These are phyloP conservation scores for Apophysomyces elegans DNA, from an alignment of 371 early-diverging fungal species.

Conservation along the genomic window DNA sequence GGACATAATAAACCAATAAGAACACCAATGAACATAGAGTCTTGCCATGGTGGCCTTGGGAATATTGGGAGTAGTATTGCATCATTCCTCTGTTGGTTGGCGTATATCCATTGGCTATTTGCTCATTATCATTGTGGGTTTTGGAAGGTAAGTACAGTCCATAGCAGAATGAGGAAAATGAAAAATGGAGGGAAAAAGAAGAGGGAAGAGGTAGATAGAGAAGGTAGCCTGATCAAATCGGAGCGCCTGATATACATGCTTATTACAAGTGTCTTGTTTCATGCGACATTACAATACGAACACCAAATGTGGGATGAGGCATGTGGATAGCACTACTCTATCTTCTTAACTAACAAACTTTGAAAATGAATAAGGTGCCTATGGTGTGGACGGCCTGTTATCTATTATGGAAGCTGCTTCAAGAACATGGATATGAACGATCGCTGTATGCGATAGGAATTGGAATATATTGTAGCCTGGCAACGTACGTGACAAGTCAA, in stretches of 20 bases:
- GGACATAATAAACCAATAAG: not conserved
- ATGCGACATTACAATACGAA: conserved; percentile 44
- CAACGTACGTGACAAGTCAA: conserved; percentile 44
- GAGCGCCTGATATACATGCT: not conserved
- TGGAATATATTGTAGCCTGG: conserved; percentile 37
- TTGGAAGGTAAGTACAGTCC: conserved; percentile 38
- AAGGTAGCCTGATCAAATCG: not conserved
- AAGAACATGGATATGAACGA: conserved; percentile 33
- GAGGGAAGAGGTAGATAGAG: too few species aligned
- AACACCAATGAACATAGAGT: conserved; percentile 24
- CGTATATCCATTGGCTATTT: conserved; percentile 40
- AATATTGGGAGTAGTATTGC: conserved; percentile 32
- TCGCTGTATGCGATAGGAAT: conserved; percentile 21
- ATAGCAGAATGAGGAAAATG: too few species aligned
- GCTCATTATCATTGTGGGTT: conserved; percentile 46
- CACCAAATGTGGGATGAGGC: conserved; percentile 58
- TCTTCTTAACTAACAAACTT: not conserved
- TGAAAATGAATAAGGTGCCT: conserved; percentile 28
- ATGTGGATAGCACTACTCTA: conserved; percentile 5
- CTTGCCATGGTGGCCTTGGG: conserved; percentile 49
- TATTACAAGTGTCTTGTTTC: conserved; percentile 38
- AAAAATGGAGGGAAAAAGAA: not conserved
- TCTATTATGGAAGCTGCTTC: conserved; percentile 37
- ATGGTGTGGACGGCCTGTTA: conserved; percentile 54
- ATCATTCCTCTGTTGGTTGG: conserved; percentile 41